Base-by-base conservation (phyloP, 192 early-diverging fungal genomes). In the Physocladia obscura region DNA sequence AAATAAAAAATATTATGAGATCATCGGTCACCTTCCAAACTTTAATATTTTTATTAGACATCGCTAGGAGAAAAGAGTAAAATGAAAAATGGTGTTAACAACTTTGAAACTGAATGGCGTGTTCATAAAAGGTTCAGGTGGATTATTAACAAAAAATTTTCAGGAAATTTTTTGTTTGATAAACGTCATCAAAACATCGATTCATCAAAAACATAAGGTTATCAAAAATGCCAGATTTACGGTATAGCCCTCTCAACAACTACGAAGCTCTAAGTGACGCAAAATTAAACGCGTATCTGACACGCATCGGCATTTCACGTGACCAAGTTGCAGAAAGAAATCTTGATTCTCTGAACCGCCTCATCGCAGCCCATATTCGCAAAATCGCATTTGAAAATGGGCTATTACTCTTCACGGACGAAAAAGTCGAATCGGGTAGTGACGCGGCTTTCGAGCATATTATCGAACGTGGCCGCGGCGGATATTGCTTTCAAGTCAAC, bases 401-500 rank as follows among this genome's bases (percentile, higher is more conserved):
- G 26, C 38, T 24, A 3, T 44, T 62, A 2, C 26, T 8, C 39
- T 38, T 38, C 38, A 17, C 48, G 17, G 60, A 62, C 2, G 2
- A 29, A 17, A 47, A 62, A 22, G 24, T 31, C 21, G 17, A 15
- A 6, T 11, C 29, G 8, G 13, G 31, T 1, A 11, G 24, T n/a
- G 38, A 15, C 15, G 60, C 21, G 17, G 22, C 48, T 15, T 11
- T 44, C 48, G n/a, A 8, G 0, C 17, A 15, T 6, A 6, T 62
- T 19, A 44, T 62, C 3, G 26, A 19, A 1, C 17, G 29, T 15
- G 24, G 31, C 24, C 60, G 38, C 15, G 60, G 60, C 39, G 60
- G 60, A 24, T 62, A 62, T 44, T 62, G 60, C 39, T 44, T 62
- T 13, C 37, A 62, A 47, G n/a, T 22, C 11, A 62, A 62, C 60